These are phyloP conservation scores for Vicia sativa DNA, from an alignment of 306 rosid genomes.

Conservation along the genomic window DNA sequence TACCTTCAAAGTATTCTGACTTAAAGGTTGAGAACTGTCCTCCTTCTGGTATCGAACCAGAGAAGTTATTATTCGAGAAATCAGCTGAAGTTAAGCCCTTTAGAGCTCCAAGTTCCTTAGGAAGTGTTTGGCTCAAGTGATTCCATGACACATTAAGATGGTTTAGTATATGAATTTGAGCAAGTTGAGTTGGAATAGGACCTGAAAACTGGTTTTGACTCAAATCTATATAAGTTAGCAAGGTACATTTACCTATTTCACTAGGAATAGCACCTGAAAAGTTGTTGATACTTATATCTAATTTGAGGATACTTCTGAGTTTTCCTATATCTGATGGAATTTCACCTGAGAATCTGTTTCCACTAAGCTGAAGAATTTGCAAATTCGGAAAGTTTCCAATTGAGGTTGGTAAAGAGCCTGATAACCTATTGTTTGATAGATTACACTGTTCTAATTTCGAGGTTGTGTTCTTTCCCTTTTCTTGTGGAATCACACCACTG, in stretches of 20 bases:
- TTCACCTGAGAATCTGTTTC: conserved; percentile 63
- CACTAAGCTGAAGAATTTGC: conserved; percentile 61
- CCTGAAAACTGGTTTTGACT: conserved; percentile 82
- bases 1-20: conserved; percentile 62
- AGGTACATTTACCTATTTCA: conserved; percentile 57
- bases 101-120: conserved; percentile 61
- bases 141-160: conserved; percentile 83
- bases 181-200: conserved; percentile 62
- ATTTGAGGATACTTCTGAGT: conserved; percentile 51
- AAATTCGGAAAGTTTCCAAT: conserved; percentile 65
- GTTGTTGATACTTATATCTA: conserved; percentile 71
- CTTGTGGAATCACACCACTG: conserved; percentile 56
- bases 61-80: conserved; percentile 77
- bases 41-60: conserved; percentile 68
- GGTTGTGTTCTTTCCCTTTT: conserved; percentile 25
- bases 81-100: conserved; percentile 79
- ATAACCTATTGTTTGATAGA: conserved; percentile 73
- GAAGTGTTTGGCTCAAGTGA: conserved; percentile 62
- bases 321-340: conserved; percentile 65
- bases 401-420: conserved; percentile 66
- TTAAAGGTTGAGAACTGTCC: conserved; percentile 71
- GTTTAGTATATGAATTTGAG: conserved; percentile 67
- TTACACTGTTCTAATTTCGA: conserved; percentile 62
- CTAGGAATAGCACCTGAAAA: conserved; percentile 69
- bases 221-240: conserved; percentile 68